Evolutionary conservation across 2,329 filamentous ascomycete genomes (phyloP).

Genomic region (Alternaria arbusti): DNA sequence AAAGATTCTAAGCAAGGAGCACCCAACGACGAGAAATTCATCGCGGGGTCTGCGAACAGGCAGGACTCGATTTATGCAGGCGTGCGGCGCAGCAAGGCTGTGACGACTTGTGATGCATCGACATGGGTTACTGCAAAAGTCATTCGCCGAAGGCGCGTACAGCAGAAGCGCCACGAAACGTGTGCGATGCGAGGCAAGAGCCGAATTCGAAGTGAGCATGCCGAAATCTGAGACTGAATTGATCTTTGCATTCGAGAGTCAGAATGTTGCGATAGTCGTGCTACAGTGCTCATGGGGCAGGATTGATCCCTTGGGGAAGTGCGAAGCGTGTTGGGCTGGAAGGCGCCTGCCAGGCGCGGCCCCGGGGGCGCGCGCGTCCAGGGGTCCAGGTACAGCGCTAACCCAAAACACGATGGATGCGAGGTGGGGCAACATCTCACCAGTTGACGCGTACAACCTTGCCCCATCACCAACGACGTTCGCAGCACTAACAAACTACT

Average conservation of each 20-base stretch:
- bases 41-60: too few relatives aligned
- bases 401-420: neutral
- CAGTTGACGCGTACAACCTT: neutral
- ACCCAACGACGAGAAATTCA: neutral
- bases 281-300: neutral
- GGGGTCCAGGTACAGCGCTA: neutral
- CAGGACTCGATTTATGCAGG: conserved; percentile 1
- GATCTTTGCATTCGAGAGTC: neutral
- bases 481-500: neutral
- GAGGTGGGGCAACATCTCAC: neutral
- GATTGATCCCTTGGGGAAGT: neutral
- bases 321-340: neutral
- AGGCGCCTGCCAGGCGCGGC: neutral
- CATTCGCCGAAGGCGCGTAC: neutral
- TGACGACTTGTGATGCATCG: neutral
- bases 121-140: neutral
- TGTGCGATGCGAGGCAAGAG: too few relatives aligned
- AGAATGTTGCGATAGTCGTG: neutral
- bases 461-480: neutral
- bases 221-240: neutral
- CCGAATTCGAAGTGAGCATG: too few relatives aligned
- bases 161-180: neutral
- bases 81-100: conserved; percentile 15
- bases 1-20: neutral
- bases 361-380: neutral